Evolutionary conservation across 306 rosid genomes (phyloP).

Genomic region (Aeschynomene evenia): DNA sequence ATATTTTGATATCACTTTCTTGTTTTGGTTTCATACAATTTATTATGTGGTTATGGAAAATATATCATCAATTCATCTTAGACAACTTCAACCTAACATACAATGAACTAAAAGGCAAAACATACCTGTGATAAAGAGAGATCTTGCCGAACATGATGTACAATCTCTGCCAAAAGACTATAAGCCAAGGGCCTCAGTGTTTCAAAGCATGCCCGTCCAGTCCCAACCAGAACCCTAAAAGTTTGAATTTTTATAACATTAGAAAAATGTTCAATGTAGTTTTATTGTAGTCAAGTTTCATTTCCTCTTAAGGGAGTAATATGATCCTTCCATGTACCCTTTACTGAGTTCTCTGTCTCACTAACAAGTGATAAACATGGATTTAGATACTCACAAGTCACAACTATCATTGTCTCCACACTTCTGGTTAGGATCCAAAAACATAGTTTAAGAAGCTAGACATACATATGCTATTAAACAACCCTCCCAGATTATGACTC

Average conservation of each 20-base stretch:
- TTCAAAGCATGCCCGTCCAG: constrained; percentile 98
- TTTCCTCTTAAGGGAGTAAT: neutral
- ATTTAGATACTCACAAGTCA: constrained; percentile 18
- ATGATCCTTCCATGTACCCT: neutral
- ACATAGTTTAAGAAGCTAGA: constrained; percentile 7
- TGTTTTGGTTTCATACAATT: neutral
- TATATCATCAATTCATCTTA: neutral
- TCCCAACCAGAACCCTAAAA: constrained; percentile 90
- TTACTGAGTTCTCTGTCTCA: constrained; percentile 5
- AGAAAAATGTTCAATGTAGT: constrained; percentile 26
- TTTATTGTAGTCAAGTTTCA: constrained; percentile 2
- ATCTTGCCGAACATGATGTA: constrained; percentile 95
- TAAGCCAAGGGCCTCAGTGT: constrained; percentile 94
- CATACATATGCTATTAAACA: neutral
- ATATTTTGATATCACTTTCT: neutral
- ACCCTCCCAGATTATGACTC: neutral
- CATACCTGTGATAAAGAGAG: constrained; percentile 86
- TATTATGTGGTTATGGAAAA: neutral
- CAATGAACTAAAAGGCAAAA: constrained; percentile 2
- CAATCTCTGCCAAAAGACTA: constrained; percentile 97
- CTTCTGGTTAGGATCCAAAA: constrained; percentile 1
- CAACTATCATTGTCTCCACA: neutral
- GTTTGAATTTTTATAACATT: constrained; percentile 20
- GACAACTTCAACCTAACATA: constrained; percentile 20
- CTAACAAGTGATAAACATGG: constrained; percentile 13